Base-by-base conservation (phyloP, 768 basidiomycete genomes). In the Termitomyces sp. region DNA sequence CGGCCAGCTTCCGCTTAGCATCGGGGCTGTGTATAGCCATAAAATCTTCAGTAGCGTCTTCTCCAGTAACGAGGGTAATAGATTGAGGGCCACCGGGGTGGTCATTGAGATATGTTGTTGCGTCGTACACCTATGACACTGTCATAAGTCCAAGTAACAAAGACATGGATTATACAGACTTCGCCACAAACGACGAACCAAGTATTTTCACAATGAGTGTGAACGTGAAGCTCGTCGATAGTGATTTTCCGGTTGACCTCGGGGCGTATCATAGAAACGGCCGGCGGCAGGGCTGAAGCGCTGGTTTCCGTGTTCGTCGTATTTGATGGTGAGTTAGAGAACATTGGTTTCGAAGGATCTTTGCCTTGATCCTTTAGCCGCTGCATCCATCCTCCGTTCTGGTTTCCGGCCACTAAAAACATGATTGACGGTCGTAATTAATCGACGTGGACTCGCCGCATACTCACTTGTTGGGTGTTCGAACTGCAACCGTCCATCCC, bases 21-120 rank as follows among this genome's bases (percentile, higher is more conserved):
- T 80, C 79, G 9, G 72, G 66, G n/a, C 79, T 81, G 66, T 84
- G 84, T 52, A 85, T 84, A 0, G 82, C 79, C 66, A 84, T 72
- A 66, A 85, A 86, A 57, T 86, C 84, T 14, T 86, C 84, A 0
- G 82, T 79, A 3, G 80, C 79, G 59, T 86, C 84, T 59, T 83
- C 73, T 0, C 83, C 83, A 1, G 82, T 82, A 10, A 80, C 76
- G 19, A 80, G 69, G 14, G 72, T 66, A 54, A 86, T 86, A 2
- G 80, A 80, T 53, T 81, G 76, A 0, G 73, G 69, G 1, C 84
- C 83, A 7, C 83, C 84, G 0, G 85, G 85, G 62, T 86, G 85
- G 14, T 80, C 79, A 5, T 75, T 69, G 42, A 85, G 67, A 60
- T 76, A 84, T 7, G 62, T 65, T 0, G 79, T 79, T 4, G 74